Conservation (phyloP, 495 filamentous ascomycete species). For the Xylaria bambusicola region DNA sequence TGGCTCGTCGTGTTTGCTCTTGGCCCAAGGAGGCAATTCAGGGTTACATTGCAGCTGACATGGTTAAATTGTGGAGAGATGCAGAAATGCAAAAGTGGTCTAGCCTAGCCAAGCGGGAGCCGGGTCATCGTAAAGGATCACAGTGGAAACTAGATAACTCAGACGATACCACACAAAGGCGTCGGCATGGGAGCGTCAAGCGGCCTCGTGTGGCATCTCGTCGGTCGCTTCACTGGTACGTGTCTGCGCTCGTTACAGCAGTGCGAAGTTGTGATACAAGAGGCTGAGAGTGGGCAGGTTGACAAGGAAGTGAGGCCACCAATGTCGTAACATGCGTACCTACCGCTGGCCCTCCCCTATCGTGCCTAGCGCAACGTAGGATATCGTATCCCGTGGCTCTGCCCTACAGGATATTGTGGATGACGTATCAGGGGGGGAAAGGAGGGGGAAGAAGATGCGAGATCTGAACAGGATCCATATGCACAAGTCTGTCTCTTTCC, state of each 20-base stretch:
- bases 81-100: slow-evolving; percentile 6
- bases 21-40: slow-evolving; percentile 7
- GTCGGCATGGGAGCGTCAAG: background rate
- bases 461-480: slow-evolving; percentile 1
- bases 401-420: background rate
- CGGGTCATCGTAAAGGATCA: background rate
- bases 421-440: background rate
- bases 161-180: background rate
- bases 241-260: slow-evolving; percentile 7
- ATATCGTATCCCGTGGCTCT: background rate
- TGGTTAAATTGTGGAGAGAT: slow-evolving; percentile 14
- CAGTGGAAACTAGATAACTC: too few species aligned
- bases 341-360: background rate
- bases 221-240: slow-evolving; percentile 13
- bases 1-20: background rate
- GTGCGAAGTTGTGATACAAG: slow-evolving; percentile 11
- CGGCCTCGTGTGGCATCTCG: background rate
- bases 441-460: background rate
- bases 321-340: background rate
- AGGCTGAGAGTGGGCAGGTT: background rate
- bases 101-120: slow-evolving; percentile 1
- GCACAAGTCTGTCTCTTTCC: background rate
- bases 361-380: background rate
- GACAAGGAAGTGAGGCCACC: background rate
- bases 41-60: slow-evolving; percentile 8